phyloP scores from a whole-genome alignment of 164 flowering plant species.

The Saururus chinensis region DNA sequence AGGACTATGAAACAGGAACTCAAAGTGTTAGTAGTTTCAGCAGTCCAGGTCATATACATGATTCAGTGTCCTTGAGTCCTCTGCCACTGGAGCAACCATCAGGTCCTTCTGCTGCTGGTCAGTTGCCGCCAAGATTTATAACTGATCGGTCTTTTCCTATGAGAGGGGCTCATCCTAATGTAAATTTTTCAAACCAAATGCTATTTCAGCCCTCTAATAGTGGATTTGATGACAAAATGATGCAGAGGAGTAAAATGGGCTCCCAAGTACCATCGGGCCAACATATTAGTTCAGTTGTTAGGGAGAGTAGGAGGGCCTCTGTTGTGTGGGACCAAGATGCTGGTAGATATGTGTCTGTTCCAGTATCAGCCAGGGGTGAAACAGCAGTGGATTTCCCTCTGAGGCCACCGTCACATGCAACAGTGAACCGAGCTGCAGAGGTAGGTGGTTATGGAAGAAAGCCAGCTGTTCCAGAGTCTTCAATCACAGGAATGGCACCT shows the following conservation, averaged over 20 bases:
- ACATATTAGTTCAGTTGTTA: slow-evolving; percentile 32
- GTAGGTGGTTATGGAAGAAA: slow-evolving; percentile 21
- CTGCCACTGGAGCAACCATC: slow-evolving; percentile 49
- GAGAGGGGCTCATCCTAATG: slow-evolving; percentile 17
- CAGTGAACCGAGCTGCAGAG: slow-evolving; percentile 19
- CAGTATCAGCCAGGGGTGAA: slow-evolving; percentile 33
- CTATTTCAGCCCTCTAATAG: slow-evolving; percentile 20
- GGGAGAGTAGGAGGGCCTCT: slow-evolving; percentile 73
- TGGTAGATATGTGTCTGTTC: slow-evolving; percentile 79
- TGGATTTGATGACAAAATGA: slow-evolving; percentile 42
- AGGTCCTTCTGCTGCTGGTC: slow-evolving; percentile 15
- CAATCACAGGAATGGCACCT: slow-evolving; percentile 26
- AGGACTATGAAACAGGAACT: slow-evolving; percentile 75
- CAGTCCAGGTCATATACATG: slow-evolving; percentile 79
- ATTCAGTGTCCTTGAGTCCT: slow-evolving; percentile 66
- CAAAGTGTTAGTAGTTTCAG: slow-evolving; percentile 85
- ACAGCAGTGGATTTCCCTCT: slow-evolving; percentile 35
- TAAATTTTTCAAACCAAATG: slow-evolving; percentile 17
- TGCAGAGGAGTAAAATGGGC: slow-evolving; percentile 34
- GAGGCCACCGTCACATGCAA: slow-evolving; percentile 24
- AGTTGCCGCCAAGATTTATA: slow-evolving; percentile 18
- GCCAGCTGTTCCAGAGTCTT: slow-evolving; percentile 24
- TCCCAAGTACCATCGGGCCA: slow-evolving; percentile 38
- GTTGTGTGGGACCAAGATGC: slow-evolving; percentile 98
- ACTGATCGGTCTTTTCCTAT: slow-evolving; percentile 26